A percentile compares a stretch with the other conserved stretches of the same genome.
Evolutionary conservation across 1,139 yeast species (phyloP).

Genomic region (Candida gigantensis): DNA sequence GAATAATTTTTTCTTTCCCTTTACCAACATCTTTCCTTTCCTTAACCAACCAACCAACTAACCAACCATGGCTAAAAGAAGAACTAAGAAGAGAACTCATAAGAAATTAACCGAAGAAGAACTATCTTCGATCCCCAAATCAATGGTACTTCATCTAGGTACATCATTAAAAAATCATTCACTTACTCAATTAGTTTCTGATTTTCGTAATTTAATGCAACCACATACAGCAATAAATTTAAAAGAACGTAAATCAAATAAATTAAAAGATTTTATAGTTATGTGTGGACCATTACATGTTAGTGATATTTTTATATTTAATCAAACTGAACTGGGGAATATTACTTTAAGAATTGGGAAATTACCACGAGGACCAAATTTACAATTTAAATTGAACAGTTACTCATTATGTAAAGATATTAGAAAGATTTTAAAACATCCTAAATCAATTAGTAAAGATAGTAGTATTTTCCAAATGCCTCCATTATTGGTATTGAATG

Average conservation of each 20-base stretch:
- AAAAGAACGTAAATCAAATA: slow-evolving; percentile 83
- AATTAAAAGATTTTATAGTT: slow-evolving; percentile 84
- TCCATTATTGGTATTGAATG: slow-evolving; percentile 89
- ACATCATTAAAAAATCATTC: slow-evolving; percentile 78
- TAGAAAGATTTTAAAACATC: slow-evolving; percentile 62
- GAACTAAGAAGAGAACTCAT: slow-evolving; percentile 83
- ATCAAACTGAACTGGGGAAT: slow-evolving; percentile 77
- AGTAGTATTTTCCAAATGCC: slow-evolving; percentile 69
- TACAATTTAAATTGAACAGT: slow-evolving; percentile 73
- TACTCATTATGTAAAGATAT: slow-evolving; percentile 87
- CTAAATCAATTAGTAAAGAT: slow-evolving; percentile 67
- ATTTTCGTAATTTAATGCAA: slow-evolving; percentile 87
- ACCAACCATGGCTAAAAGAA: slow-evolving; percentile 42
- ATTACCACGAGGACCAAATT: slow-evolving; percentile 93
- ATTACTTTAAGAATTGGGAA: slow-evolving; percentile 82
- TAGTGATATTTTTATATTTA: slow-evolving; percentile 81
- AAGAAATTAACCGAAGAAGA: slow-evolving; percentile 67
- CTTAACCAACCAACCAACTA: too few species aligned
- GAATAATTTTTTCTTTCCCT: not conserved
- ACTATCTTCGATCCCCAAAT: slow-evolving; percentile 73
- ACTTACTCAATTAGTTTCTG: slow-evolving; percentile 79
- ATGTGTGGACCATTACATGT: slow-evolving; percentile 98
- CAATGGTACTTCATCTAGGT: slow-evolving; percentile 92
- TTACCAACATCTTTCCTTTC: too few species aligned
- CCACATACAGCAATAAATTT: slow-evolving; percentile 94